Base-by-base conservation (phyloP, 192 early-diverging fungal species). In the Backusella macrospora region DNA sequence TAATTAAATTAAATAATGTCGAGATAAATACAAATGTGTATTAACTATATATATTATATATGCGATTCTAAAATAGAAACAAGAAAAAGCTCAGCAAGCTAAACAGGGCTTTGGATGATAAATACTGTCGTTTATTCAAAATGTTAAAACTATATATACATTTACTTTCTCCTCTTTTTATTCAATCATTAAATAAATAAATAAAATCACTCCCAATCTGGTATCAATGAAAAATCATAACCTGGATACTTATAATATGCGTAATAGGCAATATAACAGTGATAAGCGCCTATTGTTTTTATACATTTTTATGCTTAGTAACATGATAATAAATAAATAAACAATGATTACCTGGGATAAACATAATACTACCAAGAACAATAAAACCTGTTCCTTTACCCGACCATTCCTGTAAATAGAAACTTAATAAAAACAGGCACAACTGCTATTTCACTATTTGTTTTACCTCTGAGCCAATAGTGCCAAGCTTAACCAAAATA, bases 211-310 rank as follows among this genome's bases (percentile, higher is more conserved):
- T 75, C 73, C 84, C 72, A 85, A 45, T 52, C 83, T 72, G 55
- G 86, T 78, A 88, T 88, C 68, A 81, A 77, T 1, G 74, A 68
- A 52, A 88, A 88, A n/a, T 86, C 86, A 43, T 88, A 88, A 5
- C 87, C 87, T 6, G 85, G 84, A 40, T 85, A 85, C 21, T 81
- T 78, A 39, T 86, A 76, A 59, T 85, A 88, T n/a, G 87, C 87
- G 59, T 88, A 88, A 29, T 86, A 88, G 5, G 87, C 87, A 18
- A 88, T 42, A 10, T 70, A 79, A 8, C 85, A 76, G 71, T 88
- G 87, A 52, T 88, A 88, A 0, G 81, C 46, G 38, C 87, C 86
- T 87, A 65, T 49, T 65, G 0, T 48, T 16, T 47, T 37, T 6
- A 16, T 48, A 18, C 6, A 49, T 49, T 8, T 9, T 5, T 14